Conservation (phyloP, 139 green algal species). For the Closterium sp. region DNA sequence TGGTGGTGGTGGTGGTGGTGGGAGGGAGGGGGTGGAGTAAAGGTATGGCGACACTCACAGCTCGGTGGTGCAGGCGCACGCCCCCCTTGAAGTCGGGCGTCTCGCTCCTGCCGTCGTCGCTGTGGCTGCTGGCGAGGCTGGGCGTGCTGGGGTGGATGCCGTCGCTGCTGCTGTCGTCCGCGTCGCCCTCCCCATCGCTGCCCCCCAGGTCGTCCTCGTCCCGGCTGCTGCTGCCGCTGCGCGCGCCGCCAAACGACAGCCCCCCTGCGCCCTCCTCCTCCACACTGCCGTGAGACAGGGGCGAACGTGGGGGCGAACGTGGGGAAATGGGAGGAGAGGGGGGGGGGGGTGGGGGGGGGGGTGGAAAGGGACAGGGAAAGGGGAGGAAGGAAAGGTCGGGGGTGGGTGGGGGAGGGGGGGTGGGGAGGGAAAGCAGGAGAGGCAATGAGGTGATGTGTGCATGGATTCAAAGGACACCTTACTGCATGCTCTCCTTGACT, state of each 20-base stretch:
- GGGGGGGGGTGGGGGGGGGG: no score
- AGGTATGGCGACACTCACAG: not conserved
- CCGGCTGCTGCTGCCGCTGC: no score
- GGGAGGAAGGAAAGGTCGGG: no score
- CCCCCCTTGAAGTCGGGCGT: conserved; percentile 3
- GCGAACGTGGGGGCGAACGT: no score
- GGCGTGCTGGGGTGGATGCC: not conserved
- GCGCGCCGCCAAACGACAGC: not conserved
- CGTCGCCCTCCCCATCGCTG: not conserved
- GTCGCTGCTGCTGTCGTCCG: not conserved
- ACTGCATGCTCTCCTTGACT: no score
- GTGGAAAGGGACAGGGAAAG: no score
- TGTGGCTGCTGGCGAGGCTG: not conserved
- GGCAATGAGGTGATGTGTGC: no score
- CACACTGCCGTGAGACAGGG: not conserved
- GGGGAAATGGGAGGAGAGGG: no score
- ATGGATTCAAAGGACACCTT: no score
- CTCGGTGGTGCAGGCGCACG: conserved; percentile 37
- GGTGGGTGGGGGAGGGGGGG: no score
- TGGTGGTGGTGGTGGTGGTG: no score
- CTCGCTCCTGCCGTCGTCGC: conserved; percentile 1
- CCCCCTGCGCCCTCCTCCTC: not conserved
- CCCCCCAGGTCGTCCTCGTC: not conserved
- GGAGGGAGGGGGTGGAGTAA: no score
- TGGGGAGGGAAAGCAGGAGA: not conserved